Conservation (phyloP, 73 alveolate species). For the Blepharisma stoltei region DNA sequence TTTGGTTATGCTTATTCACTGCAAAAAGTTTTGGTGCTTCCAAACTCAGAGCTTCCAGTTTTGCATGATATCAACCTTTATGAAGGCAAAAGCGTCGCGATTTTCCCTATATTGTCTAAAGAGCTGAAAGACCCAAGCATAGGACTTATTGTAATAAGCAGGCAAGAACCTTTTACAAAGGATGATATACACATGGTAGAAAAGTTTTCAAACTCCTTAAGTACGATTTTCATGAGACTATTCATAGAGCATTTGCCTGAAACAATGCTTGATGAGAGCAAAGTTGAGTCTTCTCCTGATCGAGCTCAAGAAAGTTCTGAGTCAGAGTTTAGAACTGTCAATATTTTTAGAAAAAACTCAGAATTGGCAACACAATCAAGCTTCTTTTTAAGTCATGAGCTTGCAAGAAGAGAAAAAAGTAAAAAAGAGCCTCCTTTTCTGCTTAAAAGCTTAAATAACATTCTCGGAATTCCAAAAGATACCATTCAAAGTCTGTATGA, state of each 20-base stretch:
- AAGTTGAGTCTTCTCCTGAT: neutral
- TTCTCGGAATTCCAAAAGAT: neutral
- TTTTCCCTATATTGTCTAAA: neutral
- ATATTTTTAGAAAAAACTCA: neutral
- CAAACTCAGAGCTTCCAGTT: neutral
- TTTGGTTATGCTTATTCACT: neutral
- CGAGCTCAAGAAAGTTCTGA: too few relatives aligned
- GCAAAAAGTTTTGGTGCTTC: neutral
- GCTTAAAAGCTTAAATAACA: neutral
- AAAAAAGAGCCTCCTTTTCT: neutral
- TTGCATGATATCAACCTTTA: constrained; percentile 6
- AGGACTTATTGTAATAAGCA: neutral
- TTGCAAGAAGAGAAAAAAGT: neutral
- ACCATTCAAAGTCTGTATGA: neutral
- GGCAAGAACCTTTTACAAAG: neutral
- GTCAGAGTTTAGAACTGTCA: neutral
- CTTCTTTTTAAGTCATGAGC: neutral
- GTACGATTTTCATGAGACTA: neutral
- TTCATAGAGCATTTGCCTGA: neutral
- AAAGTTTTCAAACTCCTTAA: neutral
- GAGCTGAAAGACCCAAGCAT: neutral
- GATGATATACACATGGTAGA: neutral
- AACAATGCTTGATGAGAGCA: neutral
- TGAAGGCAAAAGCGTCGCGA: neutral
- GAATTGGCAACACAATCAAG: neutral